phyloP scores from a whole-genome alignment of 805 yeast species.

The Candida hispaniensis region DNA sequence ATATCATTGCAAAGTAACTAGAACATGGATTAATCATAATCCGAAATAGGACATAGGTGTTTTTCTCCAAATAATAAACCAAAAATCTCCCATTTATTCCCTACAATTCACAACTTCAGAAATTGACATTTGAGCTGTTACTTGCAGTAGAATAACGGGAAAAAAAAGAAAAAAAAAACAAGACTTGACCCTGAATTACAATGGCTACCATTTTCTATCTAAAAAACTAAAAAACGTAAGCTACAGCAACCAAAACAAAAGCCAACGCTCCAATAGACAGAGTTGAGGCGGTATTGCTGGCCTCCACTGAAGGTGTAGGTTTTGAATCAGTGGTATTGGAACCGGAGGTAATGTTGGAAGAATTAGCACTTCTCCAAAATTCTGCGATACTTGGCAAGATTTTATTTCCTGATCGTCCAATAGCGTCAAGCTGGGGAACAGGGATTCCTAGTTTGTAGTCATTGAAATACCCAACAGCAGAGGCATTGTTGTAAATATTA shows the following conservation, averaged over 20 bases:
- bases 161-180: too few species aligned
- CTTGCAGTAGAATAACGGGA: too few species aligned
- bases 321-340: constrained; percentile 6
- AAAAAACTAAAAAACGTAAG: constrained; percentile 2
- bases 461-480: constrained; percentile 10
- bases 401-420: constrained; percentile 12
- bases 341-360: background rate
- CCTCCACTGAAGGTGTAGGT: background rate
- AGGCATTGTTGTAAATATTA: constrained; percentile 11
- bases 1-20: too few species aligned
- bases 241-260: constrained; percentile 7
- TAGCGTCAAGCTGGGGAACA: constrained; percentile 3
- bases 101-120: too few species aligned
- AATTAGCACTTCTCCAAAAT: too few species aligned
- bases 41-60: too few species aligned
- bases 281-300: constrained; percentile 5
- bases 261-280: constrained; percentile 2
- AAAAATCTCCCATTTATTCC: too few species aligned
- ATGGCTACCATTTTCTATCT: too few species aligned
- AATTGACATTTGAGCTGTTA: too few species aligned
- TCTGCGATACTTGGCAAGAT: constrained; percentile 11
- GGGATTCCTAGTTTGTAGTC: constrained; percentile 7
- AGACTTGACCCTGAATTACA: too few species aligned
- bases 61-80: too few species aligned
- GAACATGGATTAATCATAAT: too few species aligned